Evolutionary conservation across 2,329 filamentous ascomycete genomes (phyloP).

Genomic region (Cladosporium phlei): DNA sequence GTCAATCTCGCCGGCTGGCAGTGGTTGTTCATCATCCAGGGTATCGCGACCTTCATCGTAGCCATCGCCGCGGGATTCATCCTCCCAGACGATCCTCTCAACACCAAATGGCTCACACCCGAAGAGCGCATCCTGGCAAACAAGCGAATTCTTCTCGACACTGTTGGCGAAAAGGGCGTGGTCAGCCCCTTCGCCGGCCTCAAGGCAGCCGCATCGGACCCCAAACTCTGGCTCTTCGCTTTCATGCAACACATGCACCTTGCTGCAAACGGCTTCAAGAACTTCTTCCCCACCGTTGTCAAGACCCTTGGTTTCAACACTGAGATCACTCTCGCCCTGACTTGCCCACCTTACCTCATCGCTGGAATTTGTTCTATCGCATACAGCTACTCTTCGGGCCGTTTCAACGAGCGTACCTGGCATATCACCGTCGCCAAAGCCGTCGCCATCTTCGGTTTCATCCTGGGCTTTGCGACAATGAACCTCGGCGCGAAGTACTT

Average conservation of each 20-base stretch:
- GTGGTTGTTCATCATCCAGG: slow-evolving; percentile 63
- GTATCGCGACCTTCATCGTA: slow-evolving; percentile 58
- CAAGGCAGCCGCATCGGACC: slow-evolving; percentile 47
- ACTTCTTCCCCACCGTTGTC: slow-evolving; percentile 44
- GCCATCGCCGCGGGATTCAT: slow-evolving; percentile 54
- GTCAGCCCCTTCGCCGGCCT: slow-evolving; percentile 46
- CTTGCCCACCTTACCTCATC: slow-evolving; percentile 35
- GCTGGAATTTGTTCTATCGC: slow-evolving; percentile 29
- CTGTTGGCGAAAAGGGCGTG: slow-evolving; percentile 43
- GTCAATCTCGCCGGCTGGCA: slow-evolving; percentile 55
- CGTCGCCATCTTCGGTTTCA: slow-evolving; percentile 35
- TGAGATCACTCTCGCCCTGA: slow-evolving; percentile 50
- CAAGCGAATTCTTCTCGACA: slow-evolving; percentile 48
- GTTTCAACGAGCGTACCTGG: slow-evolving; percentile 38
- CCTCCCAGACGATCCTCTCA: slow-evolving; percentile 59
- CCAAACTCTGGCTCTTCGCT: slow-evolving; percentile 50
- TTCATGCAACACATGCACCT: slow-evolving; percentile 55
- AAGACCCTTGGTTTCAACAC: slow-evolving; percentile 45
- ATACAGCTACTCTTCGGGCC: slow-evolving; percentile 34
- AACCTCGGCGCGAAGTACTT: slow-evolving; percentile 32
- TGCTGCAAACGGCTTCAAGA: slow-evolving; percentile 50
- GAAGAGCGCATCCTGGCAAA: slow-evolving; percentile 42
- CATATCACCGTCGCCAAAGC: slow-evolving; percentile 36
- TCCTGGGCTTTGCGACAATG: slow-evolving; percentile 34
- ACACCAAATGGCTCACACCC: slow-evolving; percentile 23